phyloP scores from a whole-genome alignment of 305 asterid genomes.

The Solanum aculeatissimum region DNA sequence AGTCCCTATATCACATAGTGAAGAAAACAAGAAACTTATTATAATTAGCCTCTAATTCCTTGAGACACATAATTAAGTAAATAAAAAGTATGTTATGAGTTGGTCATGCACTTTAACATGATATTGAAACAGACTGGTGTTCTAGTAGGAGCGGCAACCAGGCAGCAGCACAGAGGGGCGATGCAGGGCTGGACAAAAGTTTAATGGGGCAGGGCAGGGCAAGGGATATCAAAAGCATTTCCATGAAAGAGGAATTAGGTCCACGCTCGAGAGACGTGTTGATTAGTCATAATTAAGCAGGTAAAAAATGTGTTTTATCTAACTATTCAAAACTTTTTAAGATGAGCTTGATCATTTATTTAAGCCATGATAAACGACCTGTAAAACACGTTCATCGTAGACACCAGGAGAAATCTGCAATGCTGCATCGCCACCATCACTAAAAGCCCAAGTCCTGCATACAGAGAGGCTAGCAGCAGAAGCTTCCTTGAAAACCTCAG shows the following conservation, averaged over 20 bases:
- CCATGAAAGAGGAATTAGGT: neutral
- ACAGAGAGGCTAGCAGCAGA: slow-evolving; percentile 37
- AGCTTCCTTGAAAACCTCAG: slow-evolving; percentile 28
- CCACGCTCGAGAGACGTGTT: neutral
- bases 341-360: neutral
- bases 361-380: slow-evolving; percentile 7
- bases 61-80: neutral
- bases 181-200: neutral
- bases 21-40: neutral
- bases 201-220: neutral
- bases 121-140: neutral
- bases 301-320: neutral
- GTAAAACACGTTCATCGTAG: slow-evolving; percentile 36
- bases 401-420: slow-evolving; percentile 44
- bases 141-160: neutral
- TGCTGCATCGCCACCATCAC: slow-evolving; percentile 28
- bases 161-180: neutral
- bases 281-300: neutral
- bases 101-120: neutral
- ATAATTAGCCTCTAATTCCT: neutral
- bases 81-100: neutral
- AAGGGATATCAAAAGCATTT: neutral
- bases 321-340: neutral
- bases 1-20: slow-evolving; percentile 16
- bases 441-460: slow-evolving; percentile 54